phyloP scores from a whole-genome alignment of 768 basidiomycete species.

The Paxillus ammoniavirescens region DNA sequence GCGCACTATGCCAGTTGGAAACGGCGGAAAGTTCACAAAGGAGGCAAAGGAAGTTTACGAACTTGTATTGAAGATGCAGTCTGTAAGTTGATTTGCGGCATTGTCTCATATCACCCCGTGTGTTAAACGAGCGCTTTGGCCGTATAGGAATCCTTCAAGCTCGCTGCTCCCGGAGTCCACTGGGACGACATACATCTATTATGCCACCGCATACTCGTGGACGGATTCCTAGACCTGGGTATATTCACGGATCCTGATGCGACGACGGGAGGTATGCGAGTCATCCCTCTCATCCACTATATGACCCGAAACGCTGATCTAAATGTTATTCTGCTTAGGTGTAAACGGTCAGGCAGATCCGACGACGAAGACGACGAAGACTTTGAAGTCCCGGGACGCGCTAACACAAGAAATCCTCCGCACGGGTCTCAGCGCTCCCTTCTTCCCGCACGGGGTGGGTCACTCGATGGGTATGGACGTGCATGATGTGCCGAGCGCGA shows the following conservation, averaged over 20 bases:
- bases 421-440: constrained; percentile 76
- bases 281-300: not conserved
- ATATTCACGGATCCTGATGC: constrained; percentile 75
- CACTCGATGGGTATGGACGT: constrained; percentile 94
- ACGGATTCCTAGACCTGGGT: constrained; percentile 78
- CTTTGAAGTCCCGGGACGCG: constrained; percentile 11
- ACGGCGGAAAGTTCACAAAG: constrained; percentile 83
- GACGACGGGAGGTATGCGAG: constrained; percentile 5
- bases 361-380: not conserved
- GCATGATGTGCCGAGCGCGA: constrained; percentile 86
- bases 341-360: not conserved
- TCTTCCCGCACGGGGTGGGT: constrained; percentile 93
- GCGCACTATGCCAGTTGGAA: constrained; percentile 90
- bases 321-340: not conserved
- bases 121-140: not conserved
- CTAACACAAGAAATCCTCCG: constrained; percentile 57
- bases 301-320: not conserved
- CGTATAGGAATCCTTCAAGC: constrained; percentile 65
- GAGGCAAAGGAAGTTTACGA: constrained; percentile 83
- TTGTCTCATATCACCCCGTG: not conserved
- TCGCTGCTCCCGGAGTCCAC: constrained; percentile 74
- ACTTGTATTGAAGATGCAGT: constrained; percentile 89
- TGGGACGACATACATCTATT: constrained; percentile 88
- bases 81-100: constrained; percentile 39
- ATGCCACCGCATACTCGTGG: constrained; percentile 80